Evolutionary conservation across 2,329 filamentous ascomycete genomes (phyloP).

Genomic region (Paraphoma chrysanthemicola): DNA sequence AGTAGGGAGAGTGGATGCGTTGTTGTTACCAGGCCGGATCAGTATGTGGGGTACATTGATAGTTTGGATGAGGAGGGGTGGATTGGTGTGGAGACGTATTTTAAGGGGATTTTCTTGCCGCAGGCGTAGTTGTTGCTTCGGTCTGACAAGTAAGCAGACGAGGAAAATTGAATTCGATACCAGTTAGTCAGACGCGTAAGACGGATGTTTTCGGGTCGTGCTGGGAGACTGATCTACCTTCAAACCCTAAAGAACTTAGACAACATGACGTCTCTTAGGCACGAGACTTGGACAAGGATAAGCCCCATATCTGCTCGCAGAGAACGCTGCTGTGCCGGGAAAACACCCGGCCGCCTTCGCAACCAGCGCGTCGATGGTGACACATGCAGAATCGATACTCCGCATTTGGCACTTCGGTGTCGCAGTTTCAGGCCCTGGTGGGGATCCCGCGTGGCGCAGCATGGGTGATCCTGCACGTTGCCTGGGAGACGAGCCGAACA

Average conservation of each 20-base stretch:
- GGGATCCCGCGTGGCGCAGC: background rate
- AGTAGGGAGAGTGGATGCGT: slow-evolving; percentile 62
- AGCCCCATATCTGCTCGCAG: background rate
- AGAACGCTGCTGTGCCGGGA: background rate
- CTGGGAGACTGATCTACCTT: too few relatives aligned
- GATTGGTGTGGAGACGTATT: slow-evolving; percentile 40
- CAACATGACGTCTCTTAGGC: too few relatives aligned
- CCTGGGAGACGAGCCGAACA: slow-evolving; percentile 7
- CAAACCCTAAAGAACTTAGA: too few relatives aligned
- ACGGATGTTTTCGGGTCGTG: too few relatives aligned
- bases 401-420: background rate
- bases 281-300: background rate
- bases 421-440: slow-evolving; percentile 1
- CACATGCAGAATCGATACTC: slow-evolving; percentile 2
- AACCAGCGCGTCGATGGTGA: background rate
- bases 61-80: slow-evolving; percentile 42
- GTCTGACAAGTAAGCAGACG: background rate
- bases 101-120: slow-evolving; percentile 34
- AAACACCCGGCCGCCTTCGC: background rate
- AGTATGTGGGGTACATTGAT: slow-evolving; percentile 64
- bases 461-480: slow-evolving; percentile 3
- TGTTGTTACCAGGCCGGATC: slow-evolving; percentile 70
- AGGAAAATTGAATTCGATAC: background rate
- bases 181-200: too few relatives aligned
- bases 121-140: background rate